Conservation (phyloP, 192 early-diverging fungal genomes). For the Allomyces javanicus region DNA sequence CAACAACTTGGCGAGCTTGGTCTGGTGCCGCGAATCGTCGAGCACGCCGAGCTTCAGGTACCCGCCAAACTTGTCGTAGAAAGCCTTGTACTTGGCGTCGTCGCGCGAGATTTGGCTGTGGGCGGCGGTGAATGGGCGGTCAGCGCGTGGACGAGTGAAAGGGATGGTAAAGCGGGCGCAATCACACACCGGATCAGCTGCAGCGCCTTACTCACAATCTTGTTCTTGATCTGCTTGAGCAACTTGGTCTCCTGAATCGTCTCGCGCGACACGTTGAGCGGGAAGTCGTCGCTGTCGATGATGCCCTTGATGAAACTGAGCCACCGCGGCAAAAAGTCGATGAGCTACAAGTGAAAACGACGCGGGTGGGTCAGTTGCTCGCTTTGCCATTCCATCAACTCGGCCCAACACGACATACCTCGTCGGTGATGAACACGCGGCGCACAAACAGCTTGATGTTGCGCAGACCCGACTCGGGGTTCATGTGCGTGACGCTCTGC, state of each 20-base stretch:
- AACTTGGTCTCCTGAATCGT: constrained; percentile 74
- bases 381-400: not conserved
- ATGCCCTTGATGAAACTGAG: constrained; percentile 82
- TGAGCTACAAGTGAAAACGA: constrained; percentile 10
- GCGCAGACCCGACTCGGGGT: constrained; percentile 23
- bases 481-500: constrained; percentile 21
- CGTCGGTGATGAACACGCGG: constrained; percentile 93
- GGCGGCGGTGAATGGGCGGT: not conserved
- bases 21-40: constrained; percentile 50
- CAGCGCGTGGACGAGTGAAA: constrained; percentile 18
- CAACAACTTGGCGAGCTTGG: constrained; percentile 62
- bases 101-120: constrained; percentile 13
- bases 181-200: constrained; percentile 44
- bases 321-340: constrained; percentile 74
- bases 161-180: no score
- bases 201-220: constrained; percentile 69
- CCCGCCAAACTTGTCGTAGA: constrained; percentile 52
- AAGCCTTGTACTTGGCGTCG: constrained; percentile 39
- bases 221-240: constrained; percentile 67
- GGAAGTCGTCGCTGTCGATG: constrained; percentile 89
- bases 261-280: constrained; percentile 95
- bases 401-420: constrained; percentile 10
- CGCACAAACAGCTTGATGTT: constrained; percentile 89
- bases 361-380: not conserved
- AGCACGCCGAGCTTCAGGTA: constrained; percentile 77